Conservation (phyloP, 106 monocot species). For the Gastrodia elata region DNA sequence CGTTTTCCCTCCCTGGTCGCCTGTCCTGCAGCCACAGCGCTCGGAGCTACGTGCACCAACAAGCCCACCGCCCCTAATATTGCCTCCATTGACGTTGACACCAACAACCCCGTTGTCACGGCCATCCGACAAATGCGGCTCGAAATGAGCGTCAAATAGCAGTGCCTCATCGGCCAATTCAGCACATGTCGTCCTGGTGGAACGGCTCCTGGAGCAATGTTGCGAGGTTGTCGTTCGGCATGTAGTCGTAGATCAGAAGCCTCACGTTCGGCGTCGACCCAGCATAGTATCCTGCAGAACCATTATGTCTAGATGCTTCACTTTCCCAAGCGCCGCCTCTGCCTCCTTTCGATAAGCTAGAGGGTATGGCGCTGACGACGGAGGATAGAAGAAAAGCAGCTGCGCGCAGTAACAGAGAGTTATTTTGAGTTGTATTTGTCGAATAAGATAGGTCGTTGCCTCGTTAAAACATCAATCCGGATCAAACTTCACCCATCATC, state of each 20-base stretch:
- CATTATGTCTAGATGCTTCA: too few species aligned
- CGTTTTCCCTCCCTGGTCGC: slow-evolving; percentile 73
- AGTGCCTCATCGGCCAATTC: slow-evolving; percentile 96
- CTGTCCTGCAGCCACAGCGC: slow-evolving; percentile 52
- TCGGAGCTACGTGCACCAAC: slow-evolving; percentile 74
- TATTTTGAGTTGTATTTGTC: too few species aligned
- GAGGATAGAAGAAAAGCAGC: too few species aligned
- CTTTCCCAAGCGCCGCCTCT: too few species aligned
- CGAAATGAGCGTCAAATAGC: too few species aligned
- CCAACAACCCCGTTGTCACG: slow-evolving; percentile 39
- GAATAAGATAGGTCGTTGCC: too few species aligned
- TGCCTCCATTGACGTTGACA: slow-evolving; percentile 35
- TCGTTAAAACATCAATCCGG: too few species aligned
- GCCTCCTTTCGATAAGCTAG: too few species aligned
- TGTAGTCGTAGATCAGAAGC: slow-evolving; percentile 92
- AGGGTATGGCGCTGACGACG: too few species aligned
- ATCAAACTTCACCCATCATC: too few species aligned
- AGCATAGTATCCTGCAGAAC: slow-evolving; percentile 93
- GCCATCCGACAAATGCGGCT: slow-evolving; percentile 60
- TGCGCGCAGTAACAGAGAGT: too few species aligned
- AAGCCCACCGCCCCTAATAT: slow-evolving; percentile 37
- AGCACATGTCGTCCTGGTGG: slow-evolving; percentile 90
- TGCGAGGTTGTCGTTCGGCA: slow-evolving; percentile 97
- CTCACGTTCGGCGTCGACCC: slow-evolving; percentile 85
- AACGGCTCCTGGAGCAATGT: slow-evolving; percentile 89